Conservation (phyloP, 2,329 filamentous ascomycete genomes). For the Tolypocladium tropicale region DNA sequence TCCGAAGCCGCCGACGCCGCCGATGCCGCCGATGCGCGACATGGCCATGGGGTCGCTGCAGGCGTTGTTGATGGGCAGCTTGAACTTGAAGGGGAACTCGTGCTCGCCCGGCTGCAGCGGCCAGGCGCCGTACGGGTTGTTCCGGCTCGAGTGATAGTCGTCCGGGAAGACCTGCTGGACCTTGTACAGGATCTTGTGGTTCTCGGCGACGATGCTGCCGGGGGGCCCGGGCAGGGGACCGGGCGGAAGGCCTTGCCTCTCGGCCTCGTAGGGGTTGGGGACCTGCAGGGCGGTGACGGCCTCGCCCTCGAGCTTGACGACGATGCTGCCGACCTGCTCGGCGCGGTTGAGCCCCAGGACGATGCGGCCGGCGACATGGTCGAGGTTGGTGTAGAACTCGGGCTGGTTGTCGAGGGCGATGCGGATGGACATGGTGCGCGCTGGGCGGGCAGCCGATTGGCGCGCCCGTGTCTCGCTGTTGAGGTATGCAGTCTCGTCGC, state of each 20-base stretch:
- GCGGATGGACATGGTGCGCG: constrained; percentile 50
- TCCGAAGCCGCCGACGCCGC: constrained; percentile 41
- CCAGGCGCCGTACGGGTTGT: constrained; percentile 36
- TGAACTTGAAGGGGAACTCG: constrained; percentile 70
- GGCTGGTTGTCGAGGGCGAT: constrained; percentile 57
- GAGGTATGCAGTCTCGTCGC: not conserved
- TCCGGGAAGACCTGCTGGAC: constrained; percentile 64
- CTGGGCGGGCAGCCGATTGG: not conserved
- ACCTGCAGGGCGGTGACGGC: constrained; percentile 54
- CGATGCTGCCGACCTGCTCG: constrained; percentile 60
- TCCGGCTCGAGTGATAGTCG: constrained; percentile 29
- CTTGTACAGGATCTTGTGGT: constrained; percentile 67
- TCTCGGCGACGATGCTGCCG: constrained; percentile 41
- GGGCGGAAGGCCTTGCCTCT: constrained; percentile 22
- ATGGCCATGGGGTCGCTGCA: constrained; percentile 47
- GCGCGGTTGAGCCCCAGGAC: constrained; percentile 49
- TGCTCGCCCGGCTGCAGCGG: constrained; percentile 60
- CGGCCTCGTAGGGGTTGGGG: constrained; percentile 33
- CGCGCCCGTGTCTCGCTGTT: not conserved
- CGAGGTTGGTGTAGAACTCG: constrained; percentile 71
- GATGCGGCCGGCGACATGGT: constrained; percentile 55
- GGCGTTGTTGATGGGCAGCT: constrained; percentile 66
- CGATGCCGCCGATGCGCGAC: constrained; percentile 42
- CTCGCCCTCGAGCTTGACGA: constrained; percentile 79
- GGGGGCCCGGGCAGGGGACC: constrained; percentile 20